Evolutionary conservation across 257 asterid species (phyloP).

Genomic region (Datura wrightii): DNA sequence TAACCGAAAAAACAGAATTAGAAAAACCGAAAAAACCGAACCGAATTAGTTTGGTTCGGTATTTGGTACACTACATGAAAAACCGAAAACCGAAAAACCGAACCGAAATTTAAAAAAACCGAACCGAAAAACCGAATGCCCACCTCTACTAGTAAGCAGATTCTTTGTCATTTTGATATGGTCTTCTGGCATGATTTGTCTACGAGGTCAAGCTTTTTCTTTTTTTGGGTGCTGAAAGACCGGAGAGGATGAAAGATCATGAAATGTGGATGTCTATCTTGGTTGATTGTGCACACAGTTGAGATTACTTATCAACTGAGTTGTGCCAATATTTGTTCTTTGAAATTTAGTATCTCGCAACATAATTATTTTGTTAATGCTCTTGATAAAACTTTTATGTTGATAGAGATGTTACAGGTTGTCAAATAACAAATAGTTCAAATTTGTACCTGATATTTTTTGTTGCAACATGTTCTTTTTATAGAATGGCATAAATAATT

Average conservation of each 20-base stretch:
- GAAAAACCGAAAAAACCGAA: no score
- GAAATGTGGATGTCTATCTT: constrained; percentile 18
- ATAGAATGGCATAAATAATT: neutral
- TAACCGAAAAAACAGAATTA: no score
- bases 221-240: neutral
- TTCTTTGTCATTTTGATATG: neutral
- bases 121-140: no score
- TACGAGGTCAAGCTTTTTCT: neutral
- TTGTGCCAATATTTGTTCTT: neutral
- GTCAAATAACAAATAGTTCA: neutral
- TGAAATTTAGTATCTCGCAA: neutral
- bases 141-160: neutral
- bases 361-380: neutral
- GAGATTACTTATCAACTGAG: neutral
- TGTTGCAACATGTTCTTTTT: neutral
- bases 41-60: no score
- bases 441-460: neutral
- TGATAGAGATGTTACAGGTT: constrained; percentile 9
- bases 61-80: no score
- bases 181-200: neutral
- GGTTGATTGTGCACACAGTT: neutral
- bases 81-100: no score
- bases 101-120: no score
- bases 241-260: neutral
- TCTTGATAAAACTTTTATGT: neutral